These are phyloP conservation scores for Akanthomyces uredinophilus DNA, from an alignment of 2,329 filamentous ascomycete genomes.

Conservation along the genomic window DNA sequence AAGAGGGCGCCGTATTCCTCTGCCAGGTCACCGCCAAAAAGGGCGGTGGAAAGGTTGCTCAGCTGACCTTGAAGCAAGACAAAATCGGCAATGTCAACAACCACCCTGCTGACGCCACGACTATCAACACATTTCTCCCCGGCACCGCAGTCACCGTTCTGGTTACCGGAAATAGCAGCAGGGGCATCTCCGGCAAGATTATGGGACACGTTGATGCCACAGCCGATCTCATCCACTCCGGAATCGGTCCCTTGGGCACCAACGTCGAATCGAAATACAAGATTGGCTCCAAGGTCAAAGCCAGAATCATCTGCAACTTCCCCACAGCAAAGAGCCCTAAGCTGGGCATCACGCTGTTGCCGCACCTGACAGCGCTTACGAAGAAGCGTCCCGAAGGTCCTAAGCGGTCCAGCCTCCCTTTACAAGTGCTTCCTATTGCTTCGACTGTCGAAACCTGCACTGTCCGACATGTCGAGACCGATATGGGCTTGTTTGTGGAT, in stretches of 20 bases:
- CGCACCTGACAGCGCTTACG: slow-evolving; percentile 69
- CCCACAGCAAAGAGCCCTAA: slow-evolving; percentile 74
- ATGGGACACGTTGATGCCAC: slow-evolving; percentile 89
- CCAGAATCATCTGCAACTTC: slow-evolving; percentile 82
- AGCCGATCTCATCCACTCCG: slow-evolving; percentile 85
- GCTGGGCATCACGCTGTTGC: slow-evolving; percentile 79
- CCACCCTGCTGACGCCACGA: slow-evolving; percentile 70
- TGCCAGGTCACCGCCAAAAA: slow-evolving; percentile 75
- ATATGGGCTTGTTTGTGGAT: slow-evolving; percentile 76
- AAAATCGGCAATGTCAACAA: slow-evolving; percentile 64
- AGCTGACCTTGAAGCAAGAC: slow-evolving; percentile 70
- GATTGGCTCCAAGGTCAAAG: slow-evolving; percentile 77
- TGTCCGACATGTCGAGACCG: slow-evolving; percentile 72
- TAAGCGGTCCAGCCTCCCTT: slow-evolving; percentile 43
- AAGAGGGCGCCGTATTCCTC: slow-evolving; percentile 79
- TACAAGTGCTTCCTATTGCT: slow-evolving; percentile 62
- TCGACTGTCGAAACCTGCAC: slow-evolving; percentile 72
- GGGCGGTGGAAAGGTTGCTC: slow-evolving; percentile 71
- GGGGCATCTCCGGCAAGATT: slow-evolving; percentile 82
- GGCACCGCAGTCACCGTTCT: slow-evolving; percentile 86
- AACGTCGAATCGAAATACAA: slow-evolving; percentile 76
- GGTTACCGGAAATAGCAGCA: slow-evolving; percentile 66
- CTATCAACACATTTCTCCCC: slow-evolving; percentile 83
- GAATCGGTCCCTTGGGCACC: slow-evolving; percentile 61
- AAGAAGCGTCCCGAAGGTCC: slow-evolving; percentile 34